These are phyloP conservation scores for Termitomyces sp. DNA, from an alignment of 768 basidiomycete genomes.

Conservation along the genomic window DNA sequence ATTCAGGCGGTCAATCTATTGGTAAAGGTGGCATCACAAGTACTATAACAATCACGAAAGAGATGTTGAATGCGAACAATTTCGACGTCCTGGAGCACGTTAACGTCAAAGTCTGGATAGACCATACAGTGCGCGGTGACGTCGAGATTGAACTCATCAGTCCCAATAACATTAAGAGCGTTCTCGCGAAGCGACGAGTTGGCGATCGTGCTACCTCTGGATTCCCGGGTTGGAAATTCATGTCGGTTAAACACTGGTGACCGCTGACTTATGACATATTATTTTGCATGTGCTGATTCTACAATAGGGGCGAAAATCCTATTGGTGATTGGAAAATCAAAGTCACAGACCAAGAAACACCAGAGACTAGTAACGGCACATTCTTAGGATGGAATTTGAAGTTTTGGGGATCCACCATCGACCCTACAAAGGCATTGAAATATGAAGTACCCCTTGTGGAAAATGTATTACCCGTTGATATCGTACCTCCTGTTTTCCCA, in stretches of 20 bases:
- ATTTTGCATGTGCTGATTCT: constrained; percentile 13
- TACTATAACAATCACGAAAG: constrained; percentile 59
- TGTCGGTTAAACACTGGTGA: constrained; percentile 97
- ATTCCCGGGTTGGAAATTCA: constrained; percentile 96
- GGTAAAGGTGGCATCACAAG: constrained; percentile 57
- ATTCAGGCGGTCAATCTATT: constrained; percentile 65
- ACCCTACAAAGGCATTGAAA: constrained; percentile 57
- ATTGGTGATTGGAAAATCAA: constrained; percentile 86
- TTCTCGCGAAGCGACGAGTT: constrained; percentile 69
- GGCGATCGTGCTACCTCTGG: constrained; percentile 64
- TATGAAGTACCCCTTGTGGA: constrained; percentile 58
- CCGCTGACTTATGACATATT: constrained; percentile 16
- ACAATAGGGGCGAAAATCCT: constrained; percentile 83
- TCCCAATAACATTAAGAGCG: constrained; percentile 80
- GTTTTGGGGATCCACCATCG: constrained; percentile 86
- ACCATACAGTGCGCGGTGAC: constrained; percentile 83
- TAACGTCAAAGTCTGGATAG: constrained; percentile 89
- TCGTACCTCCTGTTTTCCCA: constrained; percentile 32
- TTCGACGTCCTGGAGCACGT: constrained; percentile 89
- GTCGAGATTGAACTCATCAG: constrained; percentile 88
- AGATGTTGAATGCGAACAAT: constrained; percentile 67
- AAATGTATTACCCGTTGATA: constrained; percentile 40
- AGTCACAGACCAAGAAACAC: constrained; percentile 73
- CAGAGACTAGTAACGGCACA: constrained; percentile 45
- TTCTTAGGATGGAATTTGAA: constrained; percentile 92